A percentile compares a stretch with the other conserved stretches of the same genome.
Evolutionary conservation across 805 yeast species (phyloP).

Genomic region (Tetrapisispora arboricola): DNA sequence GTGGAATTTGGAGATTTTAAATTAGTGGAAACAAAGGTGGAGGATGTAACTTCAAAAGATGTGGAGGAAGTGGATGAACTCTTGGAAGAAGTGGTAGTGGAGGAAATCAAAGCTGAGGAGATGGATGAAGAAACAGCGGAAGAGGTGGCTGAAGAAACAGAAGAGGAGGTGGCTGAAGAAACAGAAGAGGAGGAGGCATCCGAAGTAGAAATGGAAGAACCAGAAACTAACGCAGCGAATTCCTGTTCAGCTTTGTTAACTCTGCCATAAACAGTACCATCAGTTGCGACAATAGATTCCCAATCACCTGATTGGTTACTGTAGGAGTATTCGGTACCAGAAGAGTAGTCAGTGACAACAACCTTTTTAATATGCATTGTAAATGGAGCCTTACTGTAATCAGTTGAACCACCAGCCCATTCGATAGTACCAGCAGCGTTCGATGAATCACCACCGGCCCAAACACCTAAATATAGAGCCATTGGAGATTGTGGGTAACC

Average conservation of each 20-base stretch:
- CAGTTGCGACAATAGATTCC: conserved; percentile 46
- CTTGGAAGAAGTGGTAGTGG: conserved; percentile 9
- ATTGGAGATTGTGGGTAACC: conserved; percentile 93
- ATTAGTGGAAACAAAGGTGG: conserved; percentile 10
- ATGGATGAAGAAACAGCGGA: conserved; percentile 6
- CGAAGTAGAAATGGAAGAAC: conserved; percentile 11
- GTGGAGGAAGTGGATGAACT: conserved; percentile 4
- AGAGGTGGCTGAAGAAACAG: conserved; percentile 1
- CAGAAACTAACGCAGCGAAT: conserved; percentile 25
- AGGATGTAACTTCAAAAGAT: conserved; percentile 3
- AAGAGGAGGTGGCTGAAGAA: conserved; percentile 6
- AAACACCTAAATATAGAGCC: conserved; percentile 55
- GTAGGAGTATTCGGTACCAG: conserved; percentile 50
- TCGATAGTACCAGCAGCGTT: conserved; percentile 60
- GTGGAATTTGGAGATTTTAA: not conserved
- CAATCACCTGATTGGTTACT: conserved; percentile 47
- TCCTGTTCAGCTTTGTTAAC: conserved; percentile 35
- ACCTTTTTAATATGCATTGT: conserved; percentile 52
- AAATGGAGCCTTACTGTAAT: conserved; percentile 58
- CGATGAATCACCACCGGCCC: conserved; percentile 75
- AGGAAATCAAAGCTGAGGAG: conserved; percentile 5
- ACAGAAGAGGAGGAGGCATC: conserved; percentile 5
- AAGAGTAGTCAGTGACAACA: conserved; percentile 58
- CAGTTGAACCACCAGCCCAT: conserved; percentile 76
- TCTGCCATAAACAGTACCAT: conserved; percentile 57